Conservation (phyloP, 1,284 basidiomycete genomes). For the Exobasidium cylindrosporum region DNA sequence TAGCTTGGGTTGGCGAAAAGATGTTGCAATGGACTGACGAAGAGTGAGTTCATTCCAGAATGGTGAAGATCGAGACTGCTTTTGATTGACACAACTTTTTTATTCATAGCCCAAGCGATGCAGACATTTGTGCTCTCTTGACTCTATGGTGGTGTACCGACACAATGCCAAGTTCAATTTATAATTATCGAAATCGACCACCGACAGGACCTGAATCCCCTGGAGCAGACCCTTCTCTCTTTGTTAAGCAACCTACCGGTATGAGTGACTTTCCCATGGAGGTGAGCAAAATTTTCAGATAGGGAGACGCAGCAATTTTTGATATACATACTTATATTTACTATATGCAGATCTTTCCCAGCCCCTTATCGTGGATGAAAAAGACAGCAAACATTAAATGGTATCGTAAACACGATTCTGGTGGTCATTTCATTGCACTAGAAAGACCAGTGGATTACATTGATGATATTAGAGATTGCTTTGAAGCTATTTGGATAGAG, state of each 20-base stretch:
- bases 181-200: constrained; percentile 57
- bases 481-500: constrained; percentile 29
- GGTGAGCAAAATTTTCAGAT: constrained; percentile 1
- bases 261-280: constrained; percentile 57
- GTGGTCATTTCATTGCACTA: constrained; percentile 55
- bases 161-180: constrained; percentile 57
- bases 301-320: too few species aligned
- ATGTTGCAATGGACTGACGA: constrained; percentile 56
- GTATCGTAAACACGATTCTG: constrained; percentile 53
- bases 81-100: background rate
- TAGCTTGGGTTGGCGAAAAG: constrained; percentile 59
- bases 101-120: constrained; percentile 5
- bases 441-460: constrained; percentile 57
- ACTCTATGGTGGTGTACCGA: constrained; percentile 58
- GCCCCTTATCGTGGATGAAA: constrained; percentile 54
- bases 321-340: background rate
- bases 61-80: background rate
- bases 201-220: constrained; percentile 11
- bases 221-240: constrained; percentile 26
- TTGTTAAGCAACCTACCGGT: constrained; percentile 55
- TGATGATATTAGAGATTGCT: constrained; percentile 45
- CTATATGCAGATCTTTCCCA: constrained; percentile 42
- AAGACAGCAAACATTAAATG: constrained; percentile 53
- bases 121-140: constrained; percentile 53
- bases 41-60: constrained; percentile 22